Evolutionary conservation across 2,329 filamentous ascomycete genomes (phyloP).

Genomic region (Annulohypoxylon truncatum): DNA sequence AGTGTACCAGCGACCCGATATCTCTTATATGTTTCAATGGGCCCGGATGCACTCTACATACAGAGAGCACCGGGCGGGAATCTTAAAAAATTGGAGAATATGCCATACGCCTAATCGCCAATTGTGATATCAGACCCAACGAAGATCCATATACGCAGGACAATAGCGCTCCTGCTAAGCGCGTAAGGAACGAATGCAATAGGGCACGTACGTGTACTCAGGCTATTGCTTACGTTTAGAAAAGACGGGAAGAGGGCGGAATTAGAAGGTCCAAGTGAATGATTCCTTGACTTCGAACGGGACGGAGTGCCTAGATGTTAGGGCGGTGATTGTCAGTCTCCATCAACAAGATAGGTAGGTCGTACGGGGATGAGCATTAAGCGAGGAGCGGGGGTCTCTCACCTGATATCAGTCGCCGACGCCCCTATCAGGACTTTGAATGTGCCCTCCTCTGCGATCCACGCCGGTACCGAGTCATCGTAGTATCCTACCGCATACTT

Average conservation of each 20-base stretch:
- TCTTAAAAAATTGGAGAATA: constrained; percentile 20
- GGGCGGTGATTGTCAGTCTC: constrained; percentile 41
- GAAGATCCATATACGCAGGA: constrained; percentile 15
- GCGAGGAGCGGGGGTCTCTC: constrained; percentile 47
- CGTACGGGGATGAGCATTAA: constrained; percentile 19
- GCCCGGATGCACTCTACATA: neutral
- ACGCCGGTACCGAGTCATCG: constrained; percentile 67
- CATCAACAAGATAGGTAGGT: constrained; percentile 20
- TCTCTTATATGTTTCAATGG: constrained; percentile 24
- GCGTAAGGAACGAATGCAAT: constrained; percentile 26
- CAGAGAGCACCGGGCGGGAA: constrained; percentile 20
- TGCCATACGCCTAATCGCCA: constrained; percentile 28
- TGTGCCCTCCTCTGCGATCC: constrained; percentile 73
- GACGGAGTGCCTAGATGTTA: constrained; percentile 55
- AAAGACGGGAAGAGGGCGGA: neutral
- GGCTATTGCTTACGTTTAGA: neutral
- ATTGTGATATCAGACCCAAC: constrained; percentile 20
- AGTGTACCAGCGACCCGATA: constrained; percentile 34
- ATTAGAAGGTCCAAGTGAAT: constrained; percentile 73
- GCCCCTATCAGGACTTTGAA: constrained; percentile 72
- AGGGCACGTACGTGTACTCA: constrained; percentile 4
- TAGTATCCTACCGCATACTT: constrained; percentile 70
- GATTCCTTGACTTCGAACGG: constrained; percentile 71
- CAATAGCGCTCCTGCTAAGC: constrained; percentile 12
- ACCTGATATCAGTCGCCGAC: constrained; percentile 73